A percentile compares a stretch with the other conserved stretches of the same genome.
These are phyloP conservation scores for Spiraea crenata DNA, from an alignment of 331 rosid species.

Conservation along the genomic window DNA sequence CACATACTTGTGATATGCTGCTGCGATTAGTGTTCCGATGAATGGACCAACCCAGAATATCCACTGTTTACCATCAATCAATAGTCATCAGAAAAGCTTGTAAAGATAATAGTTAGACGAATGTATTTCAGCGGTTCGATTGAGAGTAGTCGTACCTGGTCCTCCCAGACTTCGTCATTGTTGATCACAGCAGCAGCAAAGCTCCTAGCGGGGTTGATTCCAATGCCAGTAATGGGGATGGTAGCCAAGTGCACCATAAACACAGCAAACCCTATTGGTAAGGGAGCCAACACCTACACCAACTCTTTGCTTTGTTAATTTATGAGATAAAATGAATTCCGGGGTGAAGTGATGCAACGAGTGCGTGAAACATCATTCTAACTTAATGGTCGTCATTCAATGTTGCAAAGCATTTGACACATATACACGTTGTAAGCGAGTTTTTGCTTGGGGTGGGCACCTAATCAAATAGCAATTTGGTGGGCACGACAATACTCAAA, in stretches of 20 bases:
- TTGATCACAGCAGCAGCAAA: conserved; percentile 22
- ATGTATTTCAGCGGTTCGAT: not conserved
- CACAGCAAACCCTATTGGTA: conserved; percentile 26
- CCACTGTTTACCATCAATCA: not conserved
- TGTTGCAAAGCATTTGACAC: too few relatives aligned
- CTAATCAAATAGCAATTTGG: too few relatives aligned
- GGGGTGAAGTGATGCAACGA: too few relatives aligned
- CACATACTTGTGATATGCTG: not conserved
- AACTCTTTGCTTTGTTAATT: too few relatives aligned
- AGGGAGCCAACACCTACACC: conserved; percentile 7
- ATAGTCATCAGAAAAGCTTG: not conserved
- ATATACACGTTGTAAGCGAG: too few relatives aligned
- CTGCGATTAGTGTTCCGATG: conserved; percentile 9
- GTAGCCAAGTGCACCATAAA: conserved; percentile 25
- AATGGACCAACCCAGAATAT: conserved; percentile 21
- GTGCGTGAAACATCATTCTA: too few relatives aligned
- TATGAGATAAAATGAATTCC: too few relatives aligned
- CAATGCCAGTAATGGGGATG: conserved; percentile 14
- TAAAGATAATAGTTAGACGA: too few relatives aligned
- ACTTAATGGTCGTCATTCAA: too few relatives aligned
- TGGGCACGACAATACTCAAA: too few relatives aligned
- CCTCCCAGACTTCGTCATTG: conserved; percentile 11
- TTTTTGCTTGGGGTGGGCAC: too few relatives aligned
- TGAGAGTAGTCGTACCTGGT: conserved; percentile 13
- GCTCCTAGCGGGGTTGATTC: conserved; percentile 30